phyloP scores from a whole-genome alignment of 306 rosid genomes.

The Carpinus fangiana region DNA sequence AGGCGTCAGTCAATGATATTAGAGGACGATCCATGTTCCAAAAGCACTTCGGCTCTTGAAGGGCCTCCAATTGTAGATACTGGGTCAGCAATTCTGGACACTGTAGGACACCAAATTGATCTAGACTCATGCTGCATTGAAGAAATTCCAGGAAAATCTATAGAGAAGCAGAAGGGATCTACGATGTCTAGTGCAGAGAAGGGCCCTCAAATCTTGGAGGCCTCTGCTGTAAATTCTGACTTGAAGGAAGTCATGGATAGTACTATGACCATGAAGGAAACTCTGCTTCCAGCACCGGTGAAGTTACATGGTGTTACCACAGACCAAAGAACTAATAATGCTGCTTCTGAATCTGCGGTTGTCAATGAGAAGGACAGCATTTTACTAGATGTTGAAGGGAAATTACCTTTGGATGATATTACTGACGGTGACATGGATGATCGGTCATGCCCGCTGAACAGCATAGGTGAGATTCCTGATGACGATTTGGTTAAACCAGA shows the following conservation, averaged over 20 bases:
- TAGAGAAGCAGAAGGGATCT: slow-evolving; percentile 8
- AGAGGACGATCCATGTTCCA: slow-evolving; percentile 2
- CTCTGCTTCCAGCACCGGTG: neutral
- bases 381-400: neutral
- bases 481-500: neutral
- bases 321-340: neutral
- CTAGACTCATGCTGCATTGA: neutral
- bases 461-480: slow-evolving; percentile 5
- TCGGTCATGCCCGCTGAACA: neutral
- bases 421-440: neutral
- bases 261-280: neutral
- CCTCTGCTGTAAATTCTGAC: slow-evolving; percentile 13
- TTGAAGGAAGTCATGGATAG: neutral
- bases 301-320: neutral
- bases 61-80: slow-evolving; percentile 9
- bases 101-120: neutral
- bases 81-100: neutral
- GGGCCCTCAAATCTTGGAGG: neutral
- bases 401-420: neutral
- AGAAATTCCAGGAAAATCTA: slow-evolving; percentile 7
- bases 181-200: neutral
- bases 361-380: neutral
- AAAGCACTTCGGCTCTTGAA: neutral
- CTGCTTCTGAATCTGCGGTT: neutral
- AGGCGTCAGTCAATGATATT: neutral